Evolutionary conservation across 495 filamentous ascomycete genomes (phyloP).

Genomic region (Penicillium bovifimosum): DNA sequence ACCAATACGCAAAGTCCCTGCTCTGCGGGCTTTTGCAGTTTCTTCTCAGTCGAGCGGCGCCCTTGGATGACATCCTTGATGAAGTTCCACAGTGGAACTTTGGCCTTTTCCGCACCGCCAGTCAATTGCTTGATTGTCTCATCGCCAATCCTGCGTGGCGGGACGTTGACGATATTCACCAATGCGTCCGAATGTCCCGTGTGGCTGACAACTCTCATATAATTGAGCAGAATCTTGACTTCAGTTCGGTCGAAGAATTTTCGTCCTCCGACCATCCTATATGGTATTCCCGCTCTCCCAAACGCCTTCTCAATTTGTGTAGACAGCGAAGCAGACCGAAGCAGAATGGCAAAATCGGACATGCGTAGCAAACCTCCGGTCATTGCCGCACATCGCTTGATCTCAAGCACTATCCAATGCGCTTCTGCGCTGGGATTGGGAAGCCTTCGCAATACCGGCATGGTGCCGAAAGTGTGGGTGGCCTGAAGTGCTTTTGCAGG

Average conservation of each 20-base stretch:
- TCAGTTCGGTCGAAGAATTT: conserved; percentile 92
- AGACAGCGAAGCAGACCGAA: conserved; percentile 80
- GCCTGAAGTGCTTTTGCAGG: conserved; percentile 73
- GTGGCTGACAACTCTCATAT: conserved; percentile 79
- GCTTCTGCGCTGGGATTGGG: conserved; percentile 71
- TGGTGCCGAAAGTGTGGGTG: conserved; percentile 73
- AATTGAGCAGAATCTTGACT: conserved; percentile 85
- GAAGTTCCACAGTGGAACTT: conserved; percentile 66
- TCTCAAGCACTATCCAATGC: conserved; percentile 83
- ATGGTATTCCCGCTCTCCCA: conserved; percentile 80
- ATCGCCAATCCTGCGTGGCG: conserved; percentile 76
- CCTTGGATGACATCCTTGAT: conserved; percentile 68
- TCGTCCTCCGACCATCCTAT: conserved; percentile 89
- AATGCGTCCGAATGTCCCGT: conserved; percentile 86
- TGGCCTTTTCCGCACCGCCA: conserved; percentile 62
- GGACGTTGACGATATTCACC: conserved; percentile 78
- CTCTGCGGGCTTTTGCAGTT: conserved; percentile 61
- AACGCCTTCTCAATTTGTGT: conserved; percentile 78
- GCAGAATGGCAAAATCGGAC: conserved; percentile 79
- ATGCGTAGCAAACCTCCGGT: conserved; percentile 66
- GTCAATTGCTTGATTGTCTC: conserved; percentile 70
- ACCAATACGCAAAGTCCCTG: conserved; percentile 57
- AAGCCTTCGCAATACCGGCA: conserved; percentile 78
- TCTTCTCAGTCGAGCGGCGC: conserved; percentile 57
- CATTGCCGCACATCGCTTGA: conserved; percentile 63